Percentiles rank a stretch among this genome's conserved stretches.
These are phyloP conservation scores for Aplosporella prunicola DNA, from an alignment of 2,329 filamentous ascomycete species.

Conservation along the genomic window DNA sequence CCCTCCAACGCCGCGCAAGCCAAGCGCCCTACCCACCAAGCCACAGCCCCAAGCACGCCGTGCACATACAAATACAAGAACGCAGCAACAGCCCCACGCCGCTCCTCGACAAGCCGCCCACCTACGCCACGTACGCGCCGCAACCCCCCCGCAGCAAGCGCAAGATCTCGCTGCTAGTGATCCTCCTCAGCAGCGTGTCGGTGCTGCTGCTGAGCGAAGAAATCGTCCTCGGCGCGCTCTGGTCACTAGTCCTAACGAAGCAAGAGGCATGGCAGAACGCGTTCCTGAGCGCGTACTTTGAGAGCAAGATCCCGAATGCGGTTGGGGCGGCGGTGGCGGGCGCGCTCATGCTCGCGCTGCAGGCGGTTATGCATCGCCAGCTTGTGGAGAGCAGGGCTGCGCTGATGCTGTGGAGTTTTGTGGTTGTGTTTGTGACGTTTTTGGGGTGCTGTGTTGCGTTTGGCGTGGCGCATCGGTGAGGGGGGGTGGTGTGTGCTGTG, in stretches of 20 bases:
- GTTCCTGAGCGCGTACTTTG: conserved; percentile 7
- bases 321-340: conserved; percentile 2
- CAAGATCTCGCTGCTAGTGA: neutral
- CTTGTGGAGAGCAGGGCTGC: neutral
- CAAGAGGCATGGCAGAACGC: neutral
- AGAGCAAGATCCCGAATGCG: conserved; percentile 5
- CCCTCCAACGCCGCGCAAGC: neutral
- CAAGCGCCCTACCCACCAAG: neutral
- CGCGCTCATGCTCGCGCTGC: neutral
- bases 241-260: conserved; percentile 2
- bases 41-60: neutral
- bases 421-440: conserved; percentile 9
- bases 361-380: conserved; percentile 2
- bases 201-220: conserved; percentile 2
- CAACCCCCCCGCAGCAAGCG: neutral
- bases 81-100: neutral
- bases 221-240: conserved; percentile 6
- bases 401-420: conserved; percentile 6
- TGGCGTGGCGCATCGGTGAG: conserved; percentile 1
- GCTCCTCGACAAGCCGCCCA: neutral
- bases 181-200: neutral
- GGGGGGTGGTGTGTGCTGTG: too few relatives aligned
- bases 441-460: conserved; percentile 6
- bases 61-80: neutral
- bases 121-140: neutral